Evolutionary conservation across 805 yeast genomes (phyloP), one percentile per base, ranked within the genome.

Genomic region (Ogataea pilisensis): DNA sequence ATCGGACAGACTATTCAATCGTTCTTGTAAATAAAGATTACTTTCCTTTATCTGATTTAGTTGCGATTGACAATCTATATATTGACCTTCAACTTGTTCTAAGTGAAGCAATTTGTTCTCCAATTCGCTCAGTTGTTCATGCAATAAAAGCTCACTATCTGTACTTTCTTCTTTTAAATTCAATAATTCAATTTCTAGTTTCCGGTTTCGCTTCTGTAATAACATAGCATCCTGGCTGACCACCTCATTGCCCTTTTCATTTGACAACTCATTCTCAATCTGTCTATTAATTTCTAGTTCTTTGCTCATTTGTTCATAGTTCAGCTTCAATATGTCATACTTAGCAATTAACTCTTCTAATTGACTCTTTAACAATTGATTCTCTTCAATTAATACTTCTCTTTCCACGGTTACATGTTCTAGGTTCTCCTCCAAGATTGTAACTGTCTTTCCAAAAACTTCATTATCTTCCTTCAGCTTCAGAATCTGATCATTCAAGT

Each of bases 371-470:
- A 40, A 14, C 11, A 12, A 4, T 17, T 75, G 46, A 2, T 44
- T 67, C n/a, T 63, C 57, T 5, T 64, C 66, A 5, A 56, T 57
- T 4, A 72, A 46, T 27, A 63, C 63, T 26, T 69, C 78, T 34
- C 70, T 68, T 32, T 80, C 85, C 0, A 75, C 65, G 0, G 63
- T 49, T 11, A 57, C 37, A 12, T 48, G 49, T 40, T 65, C 71
- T n/a, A 62, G 38, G 5, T 53, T 58, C 39, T 54, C 68, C 22
- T 62, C 64, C 13, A 51, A 19, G 19, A 42, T 19, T 0, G 31
- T 22, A 6, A 52, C 21, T 3, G 31, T 34, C 0, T 53, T 47
- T 3, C 52, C 38, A 20, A 72, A 48, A 5, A 48, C 52, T 2
- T 54, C 54, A 41, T 68, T 68, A 29, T 65, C 57, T 11, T 32